Base-by-base conservation (phyloP, 75 land plant genomes). In the Pseudotsuga menziesii region DNA sequence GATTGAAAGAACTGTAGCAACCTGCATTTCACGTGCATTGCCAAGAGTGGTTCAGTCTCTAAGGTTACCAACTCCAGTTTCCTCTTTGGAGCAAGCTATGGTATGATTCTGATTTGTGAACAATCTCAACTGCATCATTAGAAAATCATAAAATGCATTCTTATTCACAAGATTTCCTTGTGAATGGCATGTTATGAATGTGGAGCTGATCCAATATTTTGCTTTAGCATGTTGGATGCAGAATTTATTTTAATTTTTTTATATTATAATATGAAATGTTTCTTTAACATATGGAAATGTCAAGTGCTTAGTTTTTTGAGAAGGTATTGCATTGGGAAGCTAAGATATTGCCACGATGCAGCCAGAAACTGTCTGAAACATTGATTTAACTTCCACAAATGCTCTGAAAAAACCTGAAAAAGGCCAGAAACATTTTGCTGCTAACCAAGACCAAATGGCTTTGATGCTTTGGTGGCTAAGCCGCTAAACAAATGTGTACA, bases 1-100 rank as follows among this genome's bases (percentile, higher is more conserved):
- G 80, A 96, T 96, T 44, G 82, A 83, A 83, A 87, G 80, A 80
- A 84, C 94, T 11, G 76, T 96, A 41, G 91, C 87, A 64, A 84
- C 84, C 35, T 93, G 88, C 77, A 78, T 96, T 63, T 73, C 92
- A 48, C 88, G 94, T 35, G 87, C 87, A n/a, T 76, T 96, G 58
- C 94, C 98, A 11, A 90, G 81, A 58, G 78, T 96, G 72, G 85
- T 87, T 60, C 61, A 77, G 27, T 83, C 78, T 58, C 87, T 96
- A 6, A 90, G 86, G 39, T 74, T 96, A 54, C 76, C 86, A 26
- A 80, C 66, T 56, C 88, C 98, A 20, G 19, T 89, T 79, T 93
- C 96, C 32, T 76, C 72, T 58, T 35, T 96, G 74, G 96, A 93
- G 70, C 75, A 85, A 77, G 79, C 85, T 80, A 26, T 96, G 86